Percentiles rank a stretch among this genome's conserved stretches.
These are phyloP conservation scores for Kwoniella sp. DNA, from an alignment of 768 basidiomycete genomes.

Conservation along the genomic window DNA sequence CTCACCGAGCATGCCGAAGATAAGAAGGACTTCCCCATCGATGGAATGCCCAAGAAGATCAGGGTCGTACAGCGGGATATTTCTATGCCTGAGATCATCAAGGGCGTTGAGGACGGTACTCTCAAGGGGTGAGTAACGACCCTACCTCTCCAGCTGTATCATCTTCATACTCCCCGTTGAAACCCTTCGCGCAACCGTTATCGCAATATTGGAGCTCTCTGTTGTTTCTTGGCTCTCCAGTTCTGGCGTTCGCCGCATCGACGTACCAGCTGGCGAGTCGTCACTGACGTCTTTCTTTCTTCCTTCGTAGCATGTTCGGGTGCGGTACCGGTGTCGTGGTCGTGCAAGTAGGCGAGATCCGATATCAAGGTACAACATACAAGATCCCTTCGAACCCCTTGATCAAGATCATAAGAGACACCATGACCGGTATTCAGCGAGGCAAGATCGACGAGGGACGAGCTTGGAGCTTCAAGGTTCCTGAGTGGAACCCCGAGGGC, in stretches of 20 bases:
- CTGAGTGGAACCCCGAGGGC: slow-evolving; percentile 38
- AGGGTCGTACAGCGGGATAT: slow-evolving; percentile 49
- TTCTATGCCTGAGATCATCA: slow-evolving; percentile 46
- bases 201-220: too few relatives aligned
- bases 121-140: slow-evolving; percentile 48
- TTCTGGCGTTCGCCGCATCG: background rate
- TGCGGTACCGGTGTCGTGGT: slow-evolving; percentile 52
- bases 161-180: too few relatives aligned
- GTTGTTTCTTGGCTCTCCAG: background rate
- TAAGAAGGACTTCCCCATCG: slow-evolving; percentile 35
- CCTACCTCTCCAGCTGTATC: background rate
- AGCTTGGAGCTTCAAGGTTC: slow-evolving; percentile 46
- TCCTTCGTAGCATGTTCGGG: slow-evolving; percentile 43
- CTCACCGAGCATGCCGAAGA: slow-evolving; percentile 37
- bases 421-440: slow-evolving; percentile 46
- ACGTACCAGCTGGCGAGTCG: background rate
- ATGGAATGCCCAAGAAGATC: slow-evolving; percentile 43
- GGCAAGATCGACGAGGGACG: slow-evolving; percentile 39
- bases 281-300: background rate
- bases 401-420: slow-evolving; percentile 41
- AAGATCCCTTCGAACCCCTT: slow-evolving; percentile 42
- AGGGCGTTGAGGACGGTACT: slow-evolving; percentile 34
- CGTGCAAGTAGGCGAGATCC: slow-evolving; percentile 41
- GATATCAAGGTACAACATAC: slow-evolving; percentile 34
- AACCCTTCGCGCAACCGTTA: too few relatives aligned